These are phyloP conservation scores for Lactarius vividus DNA, from an alignment of 768 basidiomycete genomes.

Conservation along the genomic window DNA sequence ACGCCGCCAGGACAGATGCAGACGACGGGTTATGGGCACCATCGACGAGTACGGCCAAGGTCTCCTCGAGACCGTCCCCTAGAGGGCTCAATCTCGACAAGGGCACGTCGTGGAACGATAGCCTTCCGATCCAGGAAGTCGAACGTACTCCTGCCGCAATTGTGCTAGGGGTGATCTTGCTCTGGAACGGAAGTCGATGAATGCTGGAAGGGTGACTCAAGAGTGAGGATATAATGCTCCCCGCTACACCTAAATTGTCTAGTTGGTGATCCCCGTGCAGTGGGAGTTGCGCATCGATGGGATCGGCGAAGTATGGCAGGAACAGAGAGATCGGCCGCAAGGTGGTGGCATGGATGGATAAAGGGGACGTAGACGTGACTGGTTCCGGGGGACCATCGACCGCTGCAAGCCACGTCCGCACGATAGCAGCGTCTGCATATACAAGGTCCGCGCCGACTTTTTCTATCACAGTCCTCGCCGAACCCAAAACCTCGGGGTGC, in stretches of 20 bases:
- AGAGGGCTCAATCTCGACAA: slow-evolving; percentile 15
- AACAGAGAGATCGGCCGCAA: slow-evolving; percentile 43
- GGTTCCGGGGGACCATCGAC: slow-evolving; percentile 37
- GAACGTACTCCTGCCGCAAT: slow-evolving; percentile 56
- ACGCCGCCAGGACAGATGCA: slow-evolving; percentile 60
- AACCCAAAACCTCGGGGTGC: slow-evolving; percentile 46
- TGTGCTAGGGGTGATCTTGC: slow-evolving; percentile 46
- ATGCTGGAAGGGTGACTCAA: slow-evolving; percentile 40
- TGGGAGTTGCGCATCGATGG: slow-evolving; percentile 53
- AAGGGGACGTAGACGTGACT: slow-evolving; percentile 35
- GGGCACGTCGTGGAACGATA: slow-evolving; percentile 60
- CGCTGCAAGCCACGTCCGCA: slow-evolving; percentile 36
- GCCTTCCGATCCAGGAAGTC: slow-evolving; percentile 78
- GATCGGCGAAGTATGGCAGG: slow-evolving; percentile 44
- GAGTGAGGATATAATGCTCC: slow-evolving; percentile 59
- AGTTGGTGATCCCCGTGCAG: slow-evolving; percentile 83
- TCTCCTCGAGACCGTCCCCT: not conserved
- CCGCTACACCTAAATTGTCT: slow-evolving; percentile 73
- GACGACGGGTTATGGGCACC: slow-evolving; percentile 94
- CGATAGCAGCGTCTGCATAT: slow-evolving; percentile 35
- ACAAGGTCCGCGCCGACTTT: slow-evolving; percentile 40
- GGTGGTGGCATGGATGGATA: slow-evolving; percentile 36
- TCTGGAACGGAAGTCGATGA: slow-evolving; percentile 21
- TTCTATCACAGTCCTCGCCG: slow-evolving; percentile 44
- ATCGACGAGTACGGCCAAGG: slow-evolving; percentile 65